Base-by-base conservation (phyloP, 495 filamentous ascomycete species). In the Peziza echinospora region DNA sequence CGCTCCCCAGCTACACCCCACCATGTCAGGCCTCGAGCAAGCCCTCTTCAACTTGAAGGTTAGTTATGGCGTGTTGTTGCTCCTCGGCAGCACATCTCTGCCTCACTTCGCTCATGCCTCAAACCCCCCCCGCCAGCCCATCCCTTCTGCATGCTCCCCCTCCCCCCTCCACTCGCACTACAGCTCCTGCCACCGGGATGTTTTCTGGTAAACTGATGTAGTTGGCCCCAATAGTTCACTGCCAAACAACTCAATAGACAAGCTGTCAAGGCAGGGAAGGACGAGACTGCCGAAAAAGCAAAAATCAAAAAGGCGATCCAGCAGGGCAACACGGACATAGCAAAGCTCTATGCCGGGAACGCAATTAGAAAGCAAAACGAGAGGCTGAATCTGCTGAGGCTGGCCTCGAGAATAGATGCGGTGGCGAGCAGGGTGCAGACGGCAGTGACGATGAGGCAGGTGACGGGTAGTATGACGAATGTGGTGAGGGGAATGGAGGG, bases 261-360 rank as follows among this genome's bases (percentile, higher is more conserved):
- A 65, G 77, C 82, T 9, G 72, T 72, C 48, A 85, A 84, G 60
- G 82, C 82, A 16, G 72, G 75, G 46, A 85, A 85, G 62, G 82
- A 86, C 60, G 82, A 85, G 60, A 78, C 74, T 48, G 67, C 75
- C 22, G 73, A 86, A 61, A 83, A 84, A 66, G 73, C 77, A 57
- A 84, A 86, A 62, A 70, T 87, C 54, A 83, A 87, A 60, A 84
- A 80, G 64, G 70, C 73, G 19, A 72, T 78, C 61, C 68, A 71
- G 56, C 65, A 71, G 65, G 66, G 73, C 67, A 66, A 79, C 69
- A 61, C 73, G 60, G 82, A 86, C 55, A 84, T 82, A 47, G 78
- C 78, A 21, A 79, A 80, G 55, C 78, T 84, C 59, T 83, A 84
- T 60, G 75, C 75, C n/a, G 78, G 84, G 59, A 85, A 85, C 60